phyloP scores from a whole-genome alignment of 2,329 filamentous ascomycete genomes.

The Plectosphaerella plurivora region DNA sequence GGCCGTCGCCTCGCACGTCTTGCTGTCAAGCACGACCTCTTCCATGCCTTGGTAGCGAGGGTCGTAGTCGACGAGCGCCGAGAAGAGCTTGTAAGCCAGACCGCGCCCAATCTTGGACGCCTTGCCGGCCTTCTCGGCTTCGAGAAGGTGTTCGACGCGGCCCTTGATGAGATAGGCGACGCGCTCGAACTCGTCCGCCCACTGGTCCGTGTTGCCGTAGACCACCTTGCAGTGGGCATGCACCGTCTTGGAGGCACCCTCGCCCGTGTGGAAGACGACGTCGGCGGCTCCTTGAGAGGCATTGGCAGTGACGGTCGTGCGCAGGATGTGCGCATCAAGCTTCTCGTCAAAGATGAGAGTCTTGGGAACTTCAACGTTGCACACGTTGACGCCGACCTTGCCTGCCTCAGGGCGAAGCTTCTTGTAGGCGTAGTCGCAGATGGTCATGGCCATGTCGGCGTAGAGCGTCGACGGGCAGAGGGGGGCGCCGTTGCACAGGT shows the following conservation, averaged over 20 bases:
- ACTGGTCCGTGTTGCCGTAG: conserved; percentile 53
- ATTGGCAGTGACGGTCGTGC: conserved; percentile 56
- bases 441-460: conserved; percentile 61
- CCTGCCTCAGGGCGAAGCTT: conserved; percentile 52
- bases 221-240: conserved; percentile 60
- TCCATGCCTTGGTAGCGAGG: conserved; percentile 52
- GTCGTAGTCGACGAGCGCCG: conserved; percentile 50
- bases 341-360: conserved; percentile 56
- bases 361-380: conserved; percentile 65
- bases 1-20: conserved; percentile 36
- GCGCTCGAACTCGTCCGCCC: conserved; percentile 63
- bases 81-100: conserved; percentile 70
- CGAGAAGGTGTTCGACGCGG: conserved; percentile 52
- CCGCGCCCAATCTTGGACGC: conserved; percentile 71
- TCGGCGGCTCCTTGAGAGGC: conserved; percentile 49
- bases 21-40: conserved; percentile 50
- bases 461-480: conserved; percentile 58
- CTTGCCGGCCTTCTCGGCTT: conserved; percentile 59
- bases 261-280: conserved; percentile 54
- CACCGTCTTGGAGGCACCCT: conserved; percentile 53
- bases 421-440: conserved; percentile 60
- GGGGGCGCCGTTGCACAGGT: conserved; percentile 62
- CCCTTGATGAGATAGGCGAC: conserved; percentile 65
- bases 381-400: conserved; percentile 58
- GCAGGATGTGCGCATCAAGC: conserved; percentile 50